Evolutionary conservation across 768 basidiomycete genomes (phyloP).

Genomic region (Leccinum barrowsii): DNA sequence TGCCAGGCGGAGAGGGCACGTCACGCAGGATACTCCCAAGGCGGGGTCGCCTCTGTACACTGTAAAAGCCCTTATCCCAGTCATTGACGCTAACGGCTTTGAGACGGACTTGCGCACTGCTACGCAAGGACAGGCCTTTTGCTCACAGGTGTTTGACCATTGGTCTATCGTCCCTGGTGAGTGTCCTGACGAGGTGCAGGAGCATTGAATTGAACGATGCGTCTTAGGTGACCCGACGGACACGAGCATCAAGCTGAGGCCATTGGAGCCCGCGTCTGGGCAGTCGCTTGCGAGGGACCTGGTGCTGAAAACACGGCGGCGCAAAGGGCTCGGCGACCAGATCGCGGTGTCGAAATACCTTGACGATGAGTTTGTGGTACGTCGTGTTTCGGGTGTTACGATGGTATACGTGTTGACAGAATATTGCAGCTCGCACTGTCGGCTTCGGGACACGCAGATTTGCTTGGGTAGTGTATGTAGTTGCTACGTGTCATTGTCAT

Average conservation of each 20-base stretch:
- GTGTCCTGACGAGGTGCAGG: conserved; percentile 22
- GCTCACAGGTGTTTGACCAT: conserved; percentile 95
- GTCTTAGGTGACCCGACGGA: conserved; percentile 90
- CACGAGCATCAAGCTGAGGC: conserved; percentile 92
- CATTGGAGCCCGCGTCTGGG: conserved; percentile 95
- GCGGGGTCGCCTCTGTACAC: conserved; percentile 98
- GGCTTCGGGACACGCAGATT: conserved; percentile 93
- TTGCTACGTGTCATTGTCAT: background rate
- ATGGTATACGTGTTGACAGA: conserved; percentile 7
- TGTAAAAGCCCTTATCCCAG: conserved; percentile 96
- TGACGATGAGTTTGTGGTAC: conserved; percentile 93
- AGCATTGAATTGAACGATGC: background rate
- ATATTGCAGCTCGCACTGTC: conserved; percentile 78
- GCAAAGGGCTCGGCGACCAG: conserved; percentile 96
- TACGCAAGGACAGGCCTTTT: conserved; percentile 99
- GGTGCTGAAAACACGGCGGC: conserved; percentile 91
- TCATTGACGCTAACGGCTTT: conserved; percentile 98
- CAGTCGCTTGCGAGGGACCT: conserved; percentile 93
- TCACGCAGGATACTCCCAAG: conserved; percentile 97
- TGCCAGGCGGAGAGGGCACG: conserved; percentile 97
- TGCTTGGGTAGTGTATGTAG: conserved; percentile 57
- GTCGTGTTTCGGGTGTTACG: conserved; percentile 27
- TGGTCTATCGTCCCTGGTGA: conserved; percentile 97
- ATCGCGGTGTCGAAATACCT: conserved; percentile 97
- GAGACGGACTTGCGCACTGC: conserved; percentile 97